Base-by-base conservation (phyloP, 2,329 filamentous ascomycete species). In the Fusarium sp. region DNA sequence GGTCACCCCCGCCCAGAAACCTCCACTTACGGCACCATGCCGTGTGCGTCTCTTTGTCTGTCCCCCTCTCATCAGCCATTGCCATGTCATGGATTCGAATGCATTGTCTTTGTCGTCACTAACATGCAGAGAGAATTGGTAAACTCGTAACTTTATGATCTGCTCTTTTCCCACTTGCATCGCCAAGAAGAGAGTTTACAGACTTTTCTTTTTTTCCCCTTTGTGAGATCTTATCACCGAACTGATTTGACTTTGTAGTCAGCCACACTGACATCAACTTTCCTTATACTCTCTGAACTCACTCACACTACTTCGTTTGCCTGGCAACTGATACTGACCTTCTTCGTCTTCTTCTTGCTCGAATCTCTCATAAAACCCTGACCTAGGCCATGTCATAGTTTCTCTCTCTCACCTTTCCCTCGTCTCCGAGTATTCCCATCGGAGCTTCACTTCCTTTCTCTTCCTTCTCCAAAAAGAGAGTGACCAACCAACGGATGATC, bases 251-350 rank as follows among this genome's bases (percentile, higher is more conserved):
- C 69, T 72, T 70, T 46, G 36, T 31, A 61, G 52, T 66, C 54
- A 72, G 65, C 69, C 69, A 72, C 58, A 64, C 59, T 71, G 53
- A 72, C 69, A 72, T 70, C 67, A 70, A 60, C 53, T 45, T 52
- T 27, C 44, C 52, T 65, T 45, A 25, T 22, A 41, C 38, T 39
- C 33, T 33, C 33, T 14, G 33, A 35, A 13, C 33, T 35, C 53
- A 31, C 39, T 20, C 18, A 27, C 27, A n/a, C 45, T 62, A 61
- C 36, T 18, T 62, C 55, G 50, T 45, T 49, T 60, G 65, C 56
- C 55, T 71, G 46, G 36, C 50, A 66, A 47, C 58, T 58, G 49
- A 57, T 70, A 59, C 49, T 41, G 33, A 18, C 29, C 31, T 31
- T n/a, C 13, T 29, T 29, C 45, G 29, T 54, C 25, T 62, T 46